Base-by-base conservation (phyloP, 2,329 filamentous ascomycete genomes). In the Aureobasidium sp. region DNA sequence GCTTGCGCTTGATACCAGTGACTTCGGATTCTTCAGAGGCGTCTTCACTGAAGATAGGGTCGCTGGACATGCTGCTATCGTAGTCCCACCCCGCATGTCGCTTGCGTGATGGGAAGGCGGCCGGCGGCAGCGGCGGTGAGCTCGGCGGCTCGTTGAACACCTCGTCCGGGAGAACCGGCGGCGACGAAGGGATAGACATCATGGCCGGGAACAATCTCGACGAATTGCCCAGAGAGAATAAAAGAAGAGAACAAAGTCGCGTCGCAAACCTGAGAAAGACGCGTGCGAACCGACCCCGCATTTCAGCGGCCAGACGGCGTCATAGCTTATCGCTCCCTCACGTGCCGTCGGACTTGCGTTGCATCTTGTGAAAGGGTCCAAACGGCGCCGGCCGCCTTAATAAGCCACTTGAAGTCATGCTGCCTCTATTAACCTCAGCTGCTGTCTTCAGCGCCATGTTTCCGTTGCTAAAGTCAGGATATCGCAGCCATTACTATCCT, bases 41-140 rank as follows among this genome's bases (percentile, higher is more conserved):
- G 68, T 89, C 87, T 63, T 90, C 87, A 70, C 86, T 89, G 73
- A 90, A 90, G 29, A 89, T 81, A 3, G 87, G 86, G 68, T 90
- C 87, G 69, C 87, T 89, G 23, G 86, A 89, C 65, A 82, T 75
- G 41, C 64, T 67, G 64, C 66, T 68, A 36, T 66, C 72, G 51
- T 69, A 69, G 39, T 71, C 71, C 44, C 57, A 50, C 5, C 65
- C 66, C 27, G 70, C 66, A 39, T 66, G 68, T 36, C 72, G 68
- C 62, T 74, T 74, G n/a, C 71, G 68, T 0, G 55, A 59, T 10
- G 51, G 57, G 27, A 58, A 51, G 13, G 26, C 29, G 23, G 51
- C 41, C 12, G 64, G 62, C 17, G 61, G 60, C 9, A 64, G 47
- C 12, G 62, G 62, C 17, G 64, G 64, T 2, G 64, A 66, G 42